Percentiles rank a stretch among this genome's conserved stretches.
Conservation (phyloP, 1,284 basidiomycete genomes). For the Pseudozyma pruni region DNA sequence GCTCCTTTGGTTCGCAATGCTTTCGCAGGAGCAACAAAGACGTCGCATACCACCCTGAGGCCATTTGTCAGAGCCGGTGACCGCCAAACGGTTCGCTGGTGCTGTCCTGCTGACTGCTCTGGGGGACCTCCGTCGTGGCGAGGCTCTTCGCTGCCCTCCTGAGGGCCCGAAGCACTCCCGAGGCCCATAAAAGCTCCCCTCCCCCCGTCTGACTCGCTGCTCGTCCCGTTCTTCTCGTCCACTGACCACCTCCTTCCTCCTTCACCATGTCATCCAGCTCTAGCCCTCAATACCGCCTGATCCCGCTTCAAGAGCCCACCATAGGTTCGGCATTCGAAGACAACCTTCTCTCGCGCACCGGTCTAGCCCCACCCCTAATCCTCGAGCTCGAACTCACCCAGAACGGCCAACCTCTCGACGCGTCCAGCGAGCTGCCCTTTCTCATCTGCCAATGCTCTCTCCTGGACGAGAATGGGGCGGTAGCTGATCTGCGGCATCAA, state of each 20-base stretch:
- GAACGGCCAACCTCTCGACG: constrained; percentile 18
- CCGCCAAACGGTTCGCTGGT: no score
- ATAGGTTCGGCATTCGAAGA: constrained; percentile 51
- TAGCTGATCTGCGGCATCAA: constrained; percentile 28
- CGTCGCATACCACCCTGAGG: no score
- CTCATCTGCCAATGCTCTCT: constrained; percentile 54
- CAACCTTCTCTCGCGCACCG: constrained; percentile 48
- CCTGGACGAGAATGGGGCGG: constrained; percentile 25
- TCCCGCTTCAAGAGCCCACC: constrained; percentile 45
- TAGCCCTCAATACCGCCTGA: constrained; percentile 23
- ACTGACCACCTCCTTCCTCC: neutral
- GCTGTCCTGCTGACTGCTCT: no score
- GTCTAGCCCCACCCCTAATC: constrained; percentile 52
- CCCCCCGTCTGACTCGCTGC: neutral
- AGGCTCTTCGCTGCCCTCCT: no score
- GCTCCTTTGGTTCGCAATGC: neutral
- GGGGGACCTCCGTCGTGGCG: no score
- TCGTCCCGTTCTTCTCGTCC: neutral
- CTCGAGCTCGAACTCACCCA: constrained; percentile 38
- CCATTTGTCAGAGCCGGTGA: no score
- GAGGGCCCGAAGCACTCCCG: neutral
- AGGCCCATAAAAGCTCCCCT: neutral
- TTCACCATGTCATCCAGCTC: constrained; percentile 20
- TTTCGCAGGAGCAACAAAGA: neutral
- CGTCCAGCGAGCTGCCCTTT: constrained; percentile 39